A percentile compares a stretch with the other conserved stretches of the same genome.
Conservation (phyloP, 495 filamentous ascomycete species). For the Aspergillus sclerotiicarbonarius region DNA sequence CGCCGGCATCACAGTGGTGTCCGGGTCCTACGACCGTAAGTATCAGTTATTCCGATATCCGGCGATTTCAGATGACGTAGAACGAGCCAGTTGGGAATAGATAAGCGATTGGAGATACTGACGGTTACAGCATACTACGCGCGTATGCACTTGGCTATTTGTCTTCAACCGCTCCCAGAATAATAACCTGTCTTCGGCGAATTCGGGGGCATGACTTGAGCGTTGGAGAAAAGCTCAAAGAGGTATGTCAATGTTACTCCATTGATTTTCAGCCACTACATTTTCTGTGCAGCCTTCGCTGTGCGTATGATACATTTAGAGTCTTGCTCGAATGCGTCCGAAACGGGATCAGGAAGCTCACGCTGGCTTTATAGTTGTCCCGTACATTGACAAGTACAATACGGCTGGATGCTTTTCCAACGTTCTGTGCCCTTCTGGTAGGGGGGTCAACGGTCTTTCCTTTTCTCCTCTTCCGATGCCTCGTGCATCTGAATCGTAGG, state of each 20-base stretch:
- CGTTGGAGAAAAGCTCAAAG: conserved; percentile 34
- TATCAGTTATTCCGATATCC: conserved; percentile 18
- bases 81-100: not conserved
- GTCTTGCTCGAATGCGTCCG: not conserved
- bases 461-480: conserved; percentile 33
- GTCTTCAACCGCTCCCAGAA: conserved; percentile 64
- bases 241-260: conserved; percentile 33
- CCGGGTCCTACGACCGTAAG: conserved; percentile 32
- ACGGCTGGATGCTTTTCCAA: conserved; percentile 62
- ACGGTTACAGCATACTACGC: conserved; percentile 56
- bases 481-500: conserved; percentile 21
- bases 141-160: conserved; percentile 77
- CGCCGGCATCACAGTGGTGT: conserved; percentile 25
- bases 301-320: not conserved
- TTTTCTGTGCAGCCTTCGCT: not conserved
- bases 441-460: conserved; percentile 75
- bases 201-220: conserved; percentile 46
- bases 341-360: conserved; percentile 5
- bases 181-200: conserved; percentile 55
- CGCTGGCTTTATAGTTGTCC: conserved; percentile 27
- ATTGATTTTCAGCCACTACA: conserved; percentile 1
- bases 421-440: conserved; percentile 75
- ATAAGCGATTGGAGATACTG: conserved; percentile 1
- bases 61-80: conserved; percentile 23
- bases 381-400: conserved; percentile 37